Evolutionary conservation across 2,329 filamentous ascomycete genomes (phyloP), one percentile per base, ranked within the genome.

Genomic region (Phoma sp.): DNA sequence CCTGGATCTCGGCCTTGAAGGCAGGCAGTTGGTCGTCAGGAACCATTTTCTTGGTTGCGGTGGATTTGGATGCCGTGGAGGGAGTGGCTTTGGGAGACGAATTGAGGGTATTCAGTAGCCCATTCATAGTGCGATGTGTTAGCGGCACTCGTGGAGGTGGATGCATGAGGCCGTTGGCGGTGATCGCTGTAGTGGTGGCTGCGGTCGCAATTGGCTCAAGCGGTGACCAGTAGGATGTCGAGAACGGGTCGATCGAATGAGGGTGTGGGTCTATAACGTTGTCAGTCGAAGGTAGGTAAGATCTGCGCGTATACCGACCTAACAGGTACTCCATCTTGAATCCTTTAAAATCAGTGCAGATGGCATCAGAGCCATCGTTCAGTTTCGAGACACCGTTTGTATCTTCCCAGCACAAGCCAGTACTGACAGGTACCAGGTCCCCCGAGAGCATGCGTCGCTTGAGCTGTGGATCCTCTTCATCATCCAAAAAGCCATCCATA

Each of bases 401-500:
- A 68, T 89, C 83, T 69, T 96, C 91, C 85, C 92, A 99, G 71
- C 89, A 95, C 9, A 98, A 78, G 0, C 94, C 95, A 3, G 87
- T 91, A 70, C 84, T 90, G 37, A 89, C 80, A 0, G 92, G 91
- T 68, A 93, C 85, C 67, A 96, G 82, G 61, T 91, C 87, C 27
- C 87, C 86, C 29, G 80, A 84, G 66, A 84, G 78, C 6, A 83
- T 74, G 77, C 88, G 75, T 72, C 84, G 78, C 80, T 84, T 83
- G 73, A 81, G 61, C 76, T 80, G 71, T 75, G 77, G 56, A 78
- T 84, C 68, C 74, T 95, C 91, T 48, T 96, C 91, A 6, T 91
- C 91, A 64, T 96, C 93, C 1, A 97, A 80, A 69, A 97, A 97
- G 17, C 87, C 93, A 4, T 92, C 91, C 87, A 96, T 89, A 56